Percentiles rank a stretch among this genome's conserved stretches.
These are phyloP conservation scores for Boeremia lycopersici DNA, from an alignment of 2,329 filamentous ascomycete species.

Conservation along the genomic window DNA sequence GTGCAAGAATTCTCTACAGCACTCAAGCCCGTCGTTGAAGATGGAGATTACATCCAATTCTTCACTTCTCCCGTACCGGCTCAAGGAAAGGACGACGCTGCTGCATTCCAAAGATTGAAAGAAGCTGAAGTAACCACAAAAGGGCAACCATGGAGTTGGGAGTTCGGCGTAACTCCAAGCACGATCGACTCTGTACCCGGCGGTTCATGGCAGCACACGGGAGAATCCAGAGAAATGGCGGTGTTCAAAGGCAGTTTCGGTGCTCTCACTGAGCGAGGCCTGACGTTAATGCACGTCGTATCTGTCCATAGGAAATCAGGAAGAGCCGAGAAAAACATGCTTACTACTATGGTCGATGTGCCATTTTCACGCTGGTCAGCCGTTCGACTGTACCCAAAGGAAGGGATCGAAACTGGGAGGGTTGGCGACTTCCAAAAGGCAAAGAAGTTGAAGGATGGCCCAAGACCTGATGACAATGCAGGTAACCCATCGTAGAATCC, in stretches of 20 bases:
- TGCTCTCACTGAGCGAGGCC: constrained; percentile 64
- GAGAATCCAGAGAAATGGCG: constrained; percentile 20
- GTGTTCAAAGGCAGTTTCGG: constrained; percentile 60
- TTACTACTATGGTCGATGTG: constrained; percentile 55
- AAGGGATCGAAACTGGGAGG: not conserved
- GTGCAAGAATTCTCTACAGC: constrained; percentile 44
- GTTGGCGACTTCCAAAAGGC: not conserved
- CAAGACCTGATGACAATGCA: not conserved
- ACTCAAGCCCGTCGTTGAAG: constrained; percentile 63
- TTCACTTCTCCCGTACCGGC: constrained; percentile 31
- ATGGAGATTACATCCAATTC: constrained; percentile 65
- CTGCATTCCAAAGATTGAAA: constrained; percentile 1
- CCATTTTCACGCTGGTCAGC: constrained; percentile 50
- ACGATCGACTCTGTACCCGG: constrained; percentile 48
- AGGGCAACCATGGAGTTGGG: constrained; percentile 25
- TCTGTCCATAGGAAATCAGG: not conserved
- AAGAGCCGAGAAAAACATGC: constrained; percentile 8
- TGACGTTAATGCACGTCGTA: constrained; percentile 30
- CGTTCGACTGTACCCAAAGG: not conserved
- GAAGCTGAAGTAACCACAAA: not conserved
- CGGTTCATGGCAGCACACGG: constrained; percentile 26
- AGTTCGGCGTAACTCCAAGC: constrained; percentile 53
- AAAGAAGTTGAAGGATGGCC: not conserved
- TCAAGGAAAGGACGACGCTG: not conserved
- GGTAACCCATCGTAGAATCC: constrained; percentile 1